Evolutionary conservation across 2,329 filamentous ascomycete species (phyloP), one percentile per base, ranked within the genome.

Genomic region (Hypoxylon sp.): DNA sequence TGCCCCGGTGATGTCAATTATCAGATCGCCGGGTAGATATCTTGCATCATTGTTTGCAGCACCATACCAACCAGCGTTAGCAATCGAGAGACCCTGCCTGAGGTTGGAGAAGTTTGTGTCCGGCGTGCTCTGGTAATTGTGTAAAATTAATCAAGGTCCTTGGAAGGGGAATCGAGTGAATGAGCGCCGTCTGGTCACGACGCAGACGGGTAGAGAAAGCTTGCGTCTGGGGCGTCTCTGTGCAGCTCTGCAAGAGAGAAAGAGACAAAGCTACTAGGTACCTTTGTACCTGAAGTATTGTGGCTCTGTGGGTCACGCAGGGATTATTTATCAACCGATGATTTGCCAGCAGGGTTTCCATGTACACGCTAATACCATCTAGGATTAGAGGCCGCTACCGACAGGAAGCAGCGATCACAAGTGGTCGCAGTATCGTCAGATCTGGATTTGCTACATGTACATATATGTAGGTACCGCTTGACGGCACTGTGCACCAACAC

Each of bases 1-100:
- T 60, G 52, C 59, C 59, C 63, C 63, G 60, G 71, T 73, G 71
- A 73, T 73, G 71, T 73, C 71, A 73, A 73, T 69, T 68, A 48
- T 41, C 65, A 65, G 63, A 72, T 72, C 59, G 63, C 49, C 60
- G 34, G 63, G 60, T 57, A 53, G 51, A 41, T 63, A 63, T 49
- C 45, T 41, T 59, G 60, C 61, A 68, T 63, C 49, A 68, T 63
- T 45, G 56, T 66, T 52, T 41, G 32, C 48, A 21, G 52, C 43
- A 59, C 50, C 51, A 61, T 46, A 49, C 53, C 36, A 62, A 51
- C 52, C 38, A 60, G 32, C 53, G 36, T 49, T 11, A 48, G 56
- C 36, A 23, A 56, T 51, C 57, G 53, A 49, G 30, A 5, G 23
- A 21, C 34, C 23, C 34, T 21, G 32, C 21, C n/a, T 41, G 4